Evolutionary conservation across 116 monocot genomes (phyloP), one percentile per base, ranked within the genome.

Genomic region (Trichopus zeylanicus): DNA sequence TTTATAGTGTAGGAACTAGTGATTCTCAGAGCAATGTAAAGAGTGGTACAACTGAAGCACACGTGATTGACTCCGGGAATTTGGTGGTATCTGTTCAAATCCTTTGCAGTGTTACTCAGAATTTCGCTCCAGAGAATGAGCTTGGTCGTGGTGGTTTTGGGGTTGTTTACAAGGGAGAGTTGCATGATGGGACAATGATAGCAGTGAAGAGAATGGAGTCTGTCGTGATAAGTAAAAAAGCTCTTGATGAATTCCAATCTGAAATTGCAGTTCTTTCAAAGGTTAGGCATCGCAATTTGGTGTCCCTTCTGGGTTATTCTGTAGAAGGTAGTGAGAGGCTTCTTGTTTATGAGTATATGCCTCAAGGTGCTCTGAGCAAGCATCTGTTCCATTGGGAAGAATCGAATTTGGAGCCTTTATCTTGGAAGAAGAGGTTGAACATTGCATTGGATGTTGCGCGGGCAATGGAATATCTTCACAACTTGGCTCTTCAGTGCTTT

Each of bases 141-240:
- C 79, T 92, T 29, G 92, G 92, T 4, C 75, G 78, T 31, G 92
- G 92, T 20, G 84, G 92, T 9, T 92, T 92, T 56, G 92, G 92
- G 7, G 81, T 83, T 1, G 92, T 92, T 63, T 92, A 92, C 42
- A 84, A 79, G 32, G 92, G 92, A 52, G 71, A 79, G 61, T 52
- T 92, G 51, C 64, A 92, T 46, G 92, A 92, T 58, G 92, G 92
- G 19, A 76, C 81, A 1, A 65, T 74, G 57, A 77, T 92, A 46
- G 92, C 92, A 12, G 92, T 92, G 6, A 92, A 92, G 67, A 81
- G 92, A 57, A 92, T 92, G 92, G 88, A 84, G 70, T 55, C 74
- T 23, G 37, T 56, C 1, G 65, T 77, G 21, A 27, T 92, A 12
- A 79, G 64, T 42, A 84, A 56, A 56, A 84, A 84, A 60, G 81